phyloP scores from a whole-genome alignment of 2,329 filamentous ascomycete genomes.

The Fusarium devonianum region DNA sequence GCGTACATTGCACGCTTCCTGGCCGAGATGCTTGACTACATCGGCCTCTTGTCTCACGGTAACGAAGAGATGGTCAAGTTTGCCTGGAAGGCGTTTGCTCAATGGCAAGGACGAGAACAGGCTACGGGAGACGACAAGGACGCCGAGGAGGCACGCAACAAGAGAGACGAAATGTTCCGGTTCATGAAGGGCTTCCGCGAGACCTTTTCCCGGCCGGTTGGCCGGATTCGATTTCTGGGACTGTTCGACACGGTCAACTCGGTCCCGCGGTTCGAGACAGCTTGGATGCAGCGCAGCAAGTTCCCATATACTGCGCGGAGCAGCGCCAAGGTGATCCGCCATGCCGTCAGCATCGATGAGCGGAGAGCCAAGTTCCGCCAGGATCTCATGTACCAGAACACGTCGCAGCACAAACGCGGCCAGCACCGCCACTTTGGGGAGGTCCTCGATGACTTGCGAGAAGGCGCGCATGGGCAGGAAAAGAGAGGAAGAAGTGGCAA shows the following conservation, averaged over 20 bases:
- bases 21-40: slow-evolving; percentile 84
- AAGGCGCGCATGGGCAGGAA: slow-evolving; percentile 19
- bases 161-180: slow-evolving; percentile 66
- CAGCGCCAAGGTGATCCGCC: slow-evolving; percentile 68
- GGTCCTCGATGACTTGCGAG: slow-evolving; percentile 33
- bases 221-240: slow-evolving; percentile 77
- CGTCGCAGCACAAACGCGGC: slow-evolving; percentile 20
- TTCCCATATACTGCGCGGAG: slow-evolving; percentile 72
- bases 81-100: slow-evolving; percentile 81
- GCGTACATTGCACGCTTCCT: slow-evolving; percentile 78
- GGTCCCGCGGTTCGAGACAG: slow-evolving; percentile 77
- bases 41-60: slow-evolving; percentile 79
- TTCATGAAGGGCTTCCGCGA: slow-evolving; percentile 84
- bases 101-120: slow-evolving; percentile 71
- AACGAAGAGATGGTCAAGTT: slow-evolving; percentile 88
- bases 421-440: slow-evolving; percentile 38
- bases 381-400: slow-evolving; percentile 68
- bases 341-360: slow-evolving; percentile 76
- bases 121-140: slow-evolving; percentile 51
- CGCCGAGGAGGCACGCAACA: slow-evolving; percentile 50
- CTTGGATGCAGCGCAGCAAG: slow-evolving; percentile 80
- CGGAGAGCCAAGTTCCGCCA: slow-evolving; percentile 75
- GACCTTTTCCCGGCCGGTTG: slow-evolving; percentile 79
- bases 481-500: slow-evolving; percentile 25
- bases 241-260: slow-evolving; percentile 86